Conservation (phyloP, 2,329 filamentous ascomycete genomes). For the Mariannaea sp. region DNA sequence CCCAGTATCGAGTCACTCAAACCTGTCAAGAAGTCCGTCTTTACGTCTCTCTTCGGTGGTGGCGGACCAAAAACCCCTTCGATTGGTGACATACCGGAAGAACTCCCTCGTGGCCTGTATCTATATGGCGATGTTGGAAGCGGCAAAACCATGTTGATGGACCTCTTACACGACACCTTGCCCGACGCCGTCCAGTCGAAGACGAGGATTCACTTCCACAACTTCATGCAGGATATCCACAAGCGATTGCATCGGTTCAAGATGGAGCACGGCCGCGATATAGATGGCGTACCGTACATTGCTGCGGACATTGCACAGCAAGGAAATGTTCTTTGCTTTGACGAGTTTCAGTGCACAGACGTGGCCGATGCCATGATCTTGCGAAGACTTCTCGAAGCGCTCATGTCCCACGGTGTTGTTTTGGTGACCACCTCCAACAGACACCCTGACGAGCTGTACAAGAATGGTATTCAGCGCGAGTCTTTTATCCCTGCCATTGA, state of each 20-base stretch:
- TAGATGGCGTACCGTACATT: constrained; percentile 89
- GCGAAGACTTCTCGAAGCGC: constrained; percentile 79
- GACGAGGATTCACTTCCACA: constrained; percentile 96
- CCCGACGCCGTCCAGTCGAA: constrained; percentile 79
- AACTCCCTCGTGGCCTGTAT: constrained; percentile 86
- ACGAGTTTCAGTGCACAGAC: constrained; percentile 98
- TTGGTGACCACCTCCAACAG: constrained; percentile 95
- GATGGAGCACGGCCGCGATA: constrained; percentile 83
- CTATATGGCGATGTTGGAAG: constrained; percentile 96
- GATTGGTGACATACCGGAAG: constrained; percentile 64
- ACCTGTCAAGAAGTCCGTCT: constrained; percentile 57
- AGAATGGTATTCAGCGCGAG: constrained; percentile 94
- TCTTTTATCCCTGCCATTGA: constrained; percentile 96
- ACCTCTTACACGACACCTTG: constrained; percentile 93
- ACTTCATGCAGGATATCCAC: constrained; percentile 99
- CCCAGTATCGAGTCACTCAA: constrained; percentile 75
- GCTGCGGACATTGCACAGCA: constrained; percentile 91
- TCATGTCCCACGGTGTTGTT: constrained; percentile 97
- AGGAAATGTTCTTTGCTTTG: constrained; percentile 89
- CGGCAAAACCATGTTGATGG: constrained; percentile 99
- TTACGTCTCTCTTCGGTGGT: constrained; percentile 66
- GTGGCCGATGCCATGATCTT: constrained; percentile 99
- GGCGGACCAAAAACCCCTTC: constrained; percentile 44
- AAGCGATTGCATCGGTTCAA: constrained; percentile 88
- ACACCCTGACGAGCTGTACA: constrained; percentile 96